Percentiles rank a stretch among this genome's conserved stretches.
Evolutionary conservation across 2,329 filamentous ascomycete species (phyloP).

Genomic region (Penicillium frequentans): DNA sequence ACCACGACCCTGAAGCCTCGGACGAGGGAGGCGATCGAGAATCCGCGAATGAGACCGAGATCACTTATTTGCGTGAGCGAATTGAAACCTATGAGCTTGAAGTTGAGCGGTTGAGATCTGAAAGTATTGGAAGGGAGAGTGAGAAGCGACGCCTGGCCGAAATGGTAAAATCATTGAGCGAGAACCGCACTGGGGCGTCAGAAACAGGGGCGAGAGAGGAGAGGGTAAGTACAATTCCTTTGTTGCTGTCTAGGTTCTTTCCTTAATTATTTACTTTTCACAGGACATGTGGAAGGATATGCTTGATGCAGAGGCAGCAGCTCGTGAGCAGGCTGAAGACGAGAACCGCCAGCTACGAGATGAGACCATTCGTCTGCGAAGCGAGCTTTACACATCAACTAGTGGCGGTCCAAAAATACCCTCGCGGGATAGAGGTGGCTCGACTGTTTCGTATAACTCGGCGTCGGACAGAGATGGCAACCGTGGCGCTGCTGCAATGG

Average conservation of each 20-base stretch:
- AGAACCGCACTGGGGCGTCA: slow-evolving; percentile 50
- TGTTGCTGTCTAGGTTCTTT: background rate
- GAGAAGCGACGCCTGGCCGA: slow-evolving; percentile 87
- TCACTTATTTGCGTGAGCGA: slow-evolving; percentile 79
- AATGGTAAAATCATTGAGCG: slow-evolving; percentile 67
- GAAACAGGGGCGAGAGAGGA: slow-evolving; percentile 51
- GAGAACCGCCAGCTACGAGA: slow-evolving; percentile 82
- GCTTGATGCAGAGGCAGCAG: slow-evolving; percentile 84
- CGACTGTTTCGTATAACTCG: slow-evolving; percentile 40
- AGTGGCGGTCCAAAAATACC: slow-evolving; percentile 31
- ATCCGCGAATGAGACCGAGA: slow-evolving; percentile 72
- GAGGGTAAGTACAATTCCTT: slow-evolving; percentile 38
- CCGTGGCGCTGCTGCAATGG: slow-evolving; percentile 47
- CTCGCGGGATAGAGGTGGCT: slow-evolving; percentile 36
- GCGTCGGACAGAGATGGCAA: slow-evolving; percentile 36
- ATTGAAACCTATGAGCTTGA: slow-evolving; percentile 81
- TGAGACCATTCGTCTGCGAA: slow-evolving; percentile 71
- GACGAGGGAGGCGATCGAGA: slow-evolving; percentile 49
- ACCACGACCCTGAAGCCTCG: slow-evolving; percentile 42
- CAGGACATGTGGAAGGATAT: slow-evolving; percentile 93
- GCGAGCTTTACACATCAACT: slow-evolving; percentile 35
- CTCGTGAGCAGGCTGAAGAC: slow-evolving; percentile 86
- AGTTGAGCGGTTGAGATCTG: slow-evolving; percentile 77
- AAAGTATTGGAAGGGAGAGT: slow-evolving; percentile 74
- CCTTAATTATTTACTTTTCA: slow-evolving; percentile 6